phyloP scores from a whole-genome alignment of 495 filamentous ascomycete species.

The Parachaetomium inaequale region DNA sequence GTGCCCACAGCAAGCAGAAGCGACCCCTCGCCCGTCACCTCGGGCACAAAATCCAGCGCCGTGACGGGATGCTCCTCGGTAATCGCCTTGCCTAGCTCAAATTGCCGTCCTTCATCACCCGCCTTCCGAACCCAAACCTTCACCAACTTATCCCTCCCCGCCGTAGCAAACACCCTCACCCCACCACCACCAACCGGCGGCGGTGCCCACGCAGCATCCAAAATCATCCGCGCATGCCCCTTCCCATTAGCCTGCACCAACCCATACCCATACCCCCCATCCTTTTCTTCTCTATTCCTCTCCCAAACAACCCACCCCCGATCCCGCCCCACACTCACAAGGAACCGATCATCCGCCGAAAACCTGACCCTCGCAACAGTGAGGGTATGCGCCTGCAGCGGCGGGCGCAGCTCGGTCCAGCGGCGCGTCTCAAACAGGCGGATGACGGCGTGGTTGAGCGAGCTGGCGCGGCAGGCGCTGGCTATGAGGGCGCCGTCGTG shows the following conservation, averaged over 20 bases:
- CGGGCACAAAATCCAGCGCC: slow-evolving; percentile 64
- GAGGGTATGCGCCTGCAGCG: slow-evolving; percentile 73
- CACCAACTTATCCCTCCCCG: slow-evolving; percentile 78
- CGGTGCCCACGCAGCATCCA: slow-evolving; percentile 80
- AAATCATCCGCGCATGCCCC: slow-evolving; percentile 86
- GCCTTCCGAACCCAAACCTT: slow-evolving; percentile 63
- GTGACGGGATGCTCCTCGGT: slow-evolving; percentile 58
- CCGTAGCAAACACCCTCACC: slow-evolving; percentile 67
- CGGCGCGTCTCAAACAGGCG: slow-evolving; percentile 78
- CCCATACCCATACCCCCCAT: slow-evolving; percentile 49
- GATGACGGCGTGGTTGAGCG: slow-evolving; percentile 90
- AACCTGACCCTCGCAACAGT: slow-evolving; percentile 81
- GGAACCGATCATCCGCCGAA: slow-evolving; percentile 63
- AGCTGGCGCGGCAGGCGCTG: slow-evolving; percentile 90
- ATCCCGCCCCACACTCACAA: slow-evolving; percentile 89
- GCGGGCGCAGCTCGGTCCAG: slow-evolving; percentile 85
- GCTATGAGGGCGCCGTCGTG: slow-evolving; percentile 72
- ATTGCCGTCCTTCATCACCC: slow-evolving; percentile 35
- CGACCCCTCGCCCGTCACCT: slow-evolving; percentile 34
- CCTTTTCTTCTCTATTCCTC: slow-evolving; percentile 31
- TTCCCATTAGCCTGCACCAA: slow-evolving; percentile 65
- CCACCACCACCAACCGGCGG: neutral
- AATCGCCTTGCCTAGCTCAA: slow-evolving; percentile 24
- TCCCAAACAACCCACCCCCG: slow-evolving; percentile 83
- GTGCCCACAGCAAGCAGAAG: slow-evolving; percentile 65